Evolutionary conservation across 768 basidiomycete genomes (phyloP).

Genomic region (Daedaleopsis sinensis): DNA sequence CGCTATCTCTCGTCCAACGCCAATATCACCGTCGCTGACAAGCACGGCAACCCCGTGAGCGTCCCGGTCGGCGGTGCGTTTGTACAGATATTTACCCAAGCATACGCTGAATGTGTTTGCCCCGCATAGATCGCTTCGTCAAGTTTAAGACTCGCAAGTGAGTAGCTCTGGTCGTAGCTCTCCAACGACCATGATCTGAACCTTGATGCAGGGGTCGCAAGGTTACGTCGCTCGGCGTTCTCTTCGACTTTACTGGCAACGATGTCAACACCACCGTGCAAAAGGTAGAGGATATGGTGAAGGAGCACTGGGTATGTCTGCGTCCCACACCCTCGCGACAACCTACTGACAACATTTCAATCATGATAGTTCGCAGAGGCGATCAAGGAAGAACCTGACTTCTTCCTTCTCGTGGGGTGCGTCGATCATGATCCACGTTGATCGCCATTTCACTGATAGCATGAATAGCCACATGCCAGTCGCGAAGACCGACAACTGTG

Average conservation of each 20-base stretch:
- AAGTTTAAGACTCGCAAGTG: conserved; percentile 80
- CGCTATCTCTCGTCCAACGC: conserved; percentile 85
- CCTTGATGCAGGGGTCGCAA: conserved; percentile 52
- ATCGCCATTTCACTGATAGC: neutral
- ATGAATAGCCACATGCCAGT: conserved; percentile 80
- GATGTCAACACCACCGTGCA: conserved; percentile 76
- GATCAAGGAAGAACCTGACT: conserved; percentile 78
- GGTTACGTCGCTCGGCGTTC: conserved; percentile 80
- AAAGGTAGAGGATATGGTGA: conserved; percentile 71
- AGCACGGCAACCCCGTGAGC: conserved; percentile 37
- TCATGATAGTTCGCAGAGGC: conserved; percentile 67
- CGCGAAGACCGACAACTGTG: conserved; percentile 60
- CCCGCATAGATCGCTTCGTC: conserved; percentile 50
- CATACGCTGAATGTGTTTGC: neutral
- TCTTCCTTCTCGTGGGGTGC: conserved; percentile 76
- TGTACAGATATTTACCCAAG: neutral
- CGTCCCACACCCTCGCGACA: neutral
- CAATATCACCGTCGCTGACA: conserved; percentile 72
- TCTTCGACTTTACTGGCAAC: conserved; percentile 78
- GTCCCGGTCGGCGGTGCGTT: conserved; percentile 49
- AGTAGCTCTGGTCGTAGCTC: conserved; percentile 20
- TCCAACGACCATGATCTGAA: neutral
- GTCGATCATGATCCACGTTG: conserved; percentile 15
- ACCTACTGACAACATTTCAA: neutral
- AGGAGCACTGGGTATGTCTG: conserved; percentile 70